These are phyloP conservation scores for Filosporella fistucella DNA, from an alignment of 495 filamentous ascomycete genomes.

Conservation along the genomic window DNA sequence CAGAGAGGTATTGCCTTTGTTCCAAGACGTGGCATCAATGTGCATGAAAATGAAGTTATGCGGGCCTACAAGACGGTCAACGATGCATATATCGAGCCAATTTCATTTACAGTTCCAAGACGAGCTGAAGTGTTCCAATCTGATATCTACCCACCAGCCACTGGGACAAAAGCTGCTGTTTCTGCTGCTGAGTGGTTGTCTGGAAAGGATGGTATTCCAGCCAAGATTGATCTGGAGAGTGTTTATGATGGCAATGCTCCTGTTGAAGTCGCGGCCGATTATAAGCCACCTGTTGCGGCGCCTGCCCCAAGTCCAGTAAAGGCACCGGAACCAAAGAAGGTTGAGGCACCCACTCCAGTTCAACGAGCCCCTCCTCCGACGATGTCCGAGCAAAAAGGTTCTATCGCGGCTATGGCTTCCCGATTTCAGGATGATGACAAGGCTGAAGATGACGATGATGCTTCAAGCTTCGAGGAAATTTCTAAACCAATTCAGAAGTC, in stretches of 20 bases:
- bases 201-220: conserved; percentile 76
- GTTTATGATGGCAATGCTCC: conserved; percentile 80
- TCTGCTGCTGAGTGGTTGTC: conserved; percentile 77
- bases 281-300: conserved; percentile 52
- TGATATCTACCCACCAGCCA: conserved; percentile 87
- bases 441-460: conserved; percentile 56
- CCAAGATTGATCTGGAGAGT: conserved; percentile 90
- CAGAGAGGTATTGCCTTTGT: conserved; percentile 94
- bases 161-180: conserved; percentile 73
- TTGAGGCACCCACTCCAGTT: conserved; percentile 41
- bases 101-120: conserved; percentile 95
- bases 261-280: conserved; percentile 66
- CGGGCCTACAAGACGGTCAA: conserved; percentile 95
- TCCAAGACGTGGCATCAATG: conserved; percentile 90
- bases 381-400: conserved; percentile 77
- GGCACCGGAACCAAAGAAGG: conserved; percentile 48
- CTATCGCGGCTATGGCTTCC: conserved; percentile 75
- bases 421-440: conserved; percentile 78
- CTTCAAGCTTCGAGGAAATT: conserved; percentile 80
- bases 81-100: conserved; percentile 88
- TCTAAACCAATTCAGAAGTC: conserved; percentile 48
- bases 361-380: conserved; percentile 55
- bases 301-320: conserved; percentile 41
- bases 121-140: conserved; percentile 96
- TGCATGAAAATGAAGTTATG: conserved; percentile 94